phyloP scores from a whole-genome alignment of 306 rosid species.

The Prinsepia uniflora region DNA sequence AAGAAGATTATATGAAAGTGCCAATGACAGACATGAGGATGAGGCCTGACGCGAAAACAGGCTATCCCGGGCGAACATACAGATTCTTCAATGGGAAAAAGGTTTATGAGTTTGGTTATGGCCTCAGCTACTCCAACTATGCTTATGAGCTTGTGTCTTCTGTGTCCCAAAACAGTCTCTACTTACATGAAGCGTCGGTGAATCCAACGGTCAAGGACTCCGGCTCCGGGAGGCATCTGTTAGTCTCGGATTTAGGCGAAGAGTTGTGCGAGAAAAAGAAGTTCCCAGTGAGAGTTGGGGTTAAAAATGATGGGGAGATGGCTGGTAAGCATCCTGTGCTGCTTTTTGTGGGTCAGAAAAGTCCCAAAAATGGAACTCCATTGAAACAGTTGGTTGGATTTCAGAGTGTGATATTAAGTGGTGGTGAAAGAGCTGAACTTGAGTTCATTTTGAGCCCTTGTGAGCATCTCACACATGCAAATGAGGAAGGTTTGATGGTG shows the following conservation, averaged over 20 bases:
- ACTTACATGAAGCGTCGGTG: constrained; percentile 53
- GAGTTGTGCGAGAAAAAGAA: constrained; percentile 49
- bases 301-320: constrained; percentile 61
- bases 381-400: constrained; percentile 70
- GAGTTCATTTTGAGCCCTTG: constrained; percentile 71
- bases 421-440: constrained; percentile 49
- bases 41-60: constrained; percentile 58
- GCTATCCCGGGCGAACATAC: constrained; percentile 83
- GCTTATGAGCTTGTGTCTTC: constrained; percentile 48
- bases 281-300: constrained; percentile 44
- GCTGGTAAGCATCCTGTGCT: constrained; percentile 75
- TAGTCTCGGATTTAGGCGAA: constrained; percentile 53
- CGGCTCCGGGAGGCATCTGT: constrained; percentile 44
- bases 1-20: constrained; percentile 50
- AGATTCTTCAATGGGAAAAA: constrained; percentile 72
- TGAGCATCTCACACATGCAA: constrained; percentile 68
- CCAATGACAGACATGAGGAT: constrained; percentile 99
- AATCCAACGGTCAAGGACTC: constrained; percentile 30
- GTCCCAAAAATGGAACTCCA: constrained; percentile 41
- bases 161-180: constrained; percentile 38
- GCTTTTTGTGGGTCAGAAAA: constrained; percentile 44
- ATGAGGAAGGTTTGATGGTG: constrained; percentile 62
- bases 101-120: constrained; percentile 75
- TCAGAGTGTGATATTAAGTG: constrained; percentile 49
- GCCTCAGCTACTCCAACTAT: constrained; percentile 81